These are phyloP conservation scores for Dryadomyces quercivorus DNA, from an alignment of 2,329 filamentous ascomycete species.

Conservation along the genomic window DNA sequence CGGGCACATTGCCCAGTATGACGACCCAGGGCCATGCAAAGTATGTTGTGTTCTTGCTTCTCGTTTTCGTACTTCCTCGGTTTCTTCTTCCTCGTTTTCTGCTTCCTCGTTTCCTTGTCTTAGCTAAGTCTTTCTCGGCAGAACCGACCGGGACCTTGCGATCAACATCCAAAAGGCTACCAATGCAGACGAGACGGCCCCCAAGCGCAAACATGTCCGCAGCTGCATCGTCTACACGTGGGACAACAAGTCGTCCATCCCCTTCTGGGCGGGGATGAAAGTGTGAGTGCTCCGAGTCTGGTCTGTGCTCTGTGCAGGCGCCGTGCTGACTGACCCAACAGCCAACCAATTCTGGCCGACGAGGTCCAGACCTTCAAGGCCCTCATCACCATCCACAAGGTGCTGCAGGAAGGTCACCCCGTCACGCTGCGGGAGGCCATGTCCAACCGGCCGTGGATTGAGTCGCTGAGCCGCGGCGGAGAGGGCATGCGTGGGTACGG, in stretches of 20 bases:
- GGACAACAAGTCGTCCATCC: conserved; percentile 91
- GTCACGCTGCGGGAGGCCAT: conserved; percentile 79
- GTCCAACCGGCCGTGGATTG: conserved; percentile 79
- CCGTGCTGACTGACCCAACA: conserved; percentile 21
- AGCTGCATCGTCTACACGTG: conserved; percentile 98
- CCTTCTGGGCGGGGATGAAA: conserved; percentile 98
- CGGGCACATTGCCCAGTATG: conserved; percentile 8
- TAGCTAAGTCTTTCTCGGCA: conserved; percentile 18
- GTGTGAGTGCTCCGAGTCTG: conserved; percentile 43
- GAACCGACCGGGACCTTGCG: conserved; percentile 55
- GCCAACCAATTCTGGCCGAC: conserved; percentile 94
- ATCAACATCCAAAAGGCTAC: conserved; percentile 62
- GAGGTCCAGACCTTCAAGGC: conserved; percentile 99
- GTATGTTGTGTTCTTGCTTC: conserved; percentile 3
- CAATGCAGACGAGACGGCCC: conserved; percentile 54
- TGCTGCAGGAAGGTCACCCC: conserved; percentile 92
- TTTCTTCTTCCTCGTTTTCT: neutral
- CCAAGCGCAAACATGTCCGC: conserved; percentile 85
- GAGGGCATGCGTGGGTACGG: conserved; percentile 85
- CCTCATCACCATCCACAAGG: conserved; percentile 93
- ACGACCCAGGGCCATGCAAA: conserved; percentile 11
- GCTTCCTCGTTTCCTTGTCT: neutral
- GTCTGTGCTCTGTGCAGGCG: neutral
- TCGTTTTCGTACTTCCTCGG: neutral
- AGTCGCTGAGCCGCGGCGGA: conserved; percentile 78